A percentile compares a stretch with the other conserved stretches of the same genome.
Conservation (phyloP, 1,139 yeast species). For the Hemisphaericaspora xylanilytica region DNA sequence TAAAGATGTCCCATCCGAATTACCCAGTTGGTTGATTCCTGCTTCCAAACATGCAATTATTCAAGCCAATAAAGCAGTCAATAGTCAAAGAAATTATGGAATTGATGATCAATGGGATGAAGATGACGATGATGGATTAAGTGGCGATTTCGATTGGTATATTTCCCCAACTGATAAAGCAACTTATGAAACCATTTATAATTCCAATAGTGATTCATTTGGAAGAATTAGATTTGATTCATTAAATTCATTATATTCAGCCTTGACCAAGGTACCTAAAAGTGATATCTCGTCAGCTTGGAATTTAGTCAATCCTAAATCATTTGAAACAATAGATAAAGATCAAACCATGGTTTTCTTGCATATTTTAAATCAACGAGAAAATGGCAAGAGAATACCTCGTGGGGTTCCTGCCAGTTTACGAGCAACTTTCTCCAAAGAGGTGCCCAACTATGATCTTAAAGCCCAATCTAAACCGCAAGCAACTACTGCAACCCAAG, state of each 20-base stretch:
- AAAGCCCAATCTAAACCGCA: constrained; percentile 32
- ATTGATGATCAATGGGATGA: constrained; percentile 42
- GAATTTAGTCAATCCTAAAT: constrained; percentile 91
- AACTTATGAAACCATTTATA: constrained; percentile 76
- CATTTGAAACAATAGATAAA: constrained; percentile 82
- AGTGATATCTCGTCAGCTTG: constrained; percentile 91
- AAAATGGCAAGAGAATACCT: constrained; percentile 84
- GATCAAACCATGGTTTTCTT: constrained; percentile 88
- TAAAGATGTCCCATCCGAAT: constrained; percentile 58
- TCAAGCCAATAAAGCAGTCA: constrained; percentile 72
- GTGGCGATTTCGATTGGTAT: constrained; percentile 90
- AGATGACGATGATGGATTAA: constrained; percentile 57
- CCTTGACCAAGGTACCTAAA: constrained; percentile 71
- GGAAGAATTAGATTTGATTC: constrained; percentile 83
- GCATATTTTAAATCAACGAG: constrained; percentile 88
- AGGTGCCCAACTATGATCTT: constrained; percentile 74
- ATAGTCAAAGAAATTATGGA: constrained; percentile 29
- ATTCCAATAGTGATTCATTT: constrained; percentile 69
- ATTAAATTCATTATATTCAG: constrained; percentile 63
- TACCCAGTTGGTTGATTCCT: constrained; percentile 93
- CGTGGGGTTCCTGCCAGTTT: constrained; percentile 92
- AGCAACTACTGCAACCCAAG: constrained; percentile 26
- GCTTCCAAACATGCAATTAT: constrained; percentile 81
- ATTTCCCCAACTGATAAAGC: constrained; percentile 83
- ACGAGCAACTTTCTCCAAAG: constrained; percentile 88